phyloP scores from a whole-genome alignment of 371 early-diverging fungal species.

The Modicella reniformis region DNA sequence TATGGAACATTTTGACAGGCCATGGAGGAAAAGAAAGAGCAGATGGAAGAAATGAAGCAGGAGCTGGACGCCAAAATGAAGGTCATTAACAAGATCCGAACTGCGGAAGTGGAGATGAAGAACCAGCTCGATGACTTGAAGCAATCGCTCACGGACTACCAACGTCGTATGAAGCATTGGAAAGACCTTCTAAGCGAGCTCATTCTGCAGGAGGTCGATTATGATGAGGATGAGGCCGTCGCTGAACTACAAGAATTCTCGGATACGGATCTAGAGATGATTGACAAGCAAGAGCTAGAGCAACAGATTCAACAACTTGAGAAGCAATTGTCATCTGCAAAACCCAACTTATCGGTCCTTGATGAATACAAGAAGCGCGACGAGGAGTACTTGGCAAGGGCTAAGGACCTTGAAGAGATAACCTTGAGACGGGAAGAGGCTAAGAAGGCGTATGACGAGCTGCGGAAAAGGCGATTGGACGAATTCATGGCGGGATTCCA shows the following conservation, averaged over 20 bases:
- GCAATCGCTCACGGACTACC: constrained; percentile 58
- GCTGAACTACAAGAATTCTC: constrained; percentile 60
- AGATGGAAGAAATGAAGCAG: constrained; percentile 73
- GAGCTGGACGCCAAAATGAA: constrained; percentile 73
- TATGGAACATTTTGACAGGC: constrained; percentile 50
- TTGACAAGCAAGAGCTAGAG: constrained; percentile 66
- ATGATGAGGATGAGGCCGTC: constrained; percentile 55
- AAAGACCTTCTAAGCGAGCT: constrained; percentile 61
- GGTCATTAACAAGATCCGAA: constrained; percentile 73
- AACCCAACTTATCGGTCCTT: constrained; percentile 90
- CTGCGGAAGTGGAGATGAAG: constrained; percentile 71
- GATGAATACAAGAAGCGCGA: constrained; percentile 86
- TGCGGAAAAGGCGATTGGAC: constrained; percentile 85
- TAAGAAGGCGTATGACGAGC: constrained; percentile 77
- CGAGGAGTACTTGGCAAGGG: constrained; percentile 76
- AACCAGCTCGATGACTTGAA: constrained; percentile 71
- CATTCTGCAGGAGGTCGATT: constrained; percentile 71
- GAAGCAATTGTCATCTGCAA: constrained; percentile 59
- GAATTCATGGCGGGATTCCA: constrained; percentile 98
- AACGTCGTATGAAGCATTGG: constrained; percentile 67
- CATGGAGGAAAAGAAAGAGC: constrained; percentile 77
- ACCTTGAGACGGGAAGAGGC: constrained; percentile 79
- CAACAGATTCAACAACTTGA: constrained; percentile 50
- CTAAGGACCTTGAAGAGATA: constrained; percentile 79
- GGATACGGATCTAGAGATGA: constrained; percentile 65